A percentile compares a stretch with the other conserved stretches of the same genome.
These are phyloP conservation scores for Eucalyptus virginea DNA, from an alignment of 345 rosid species.

Conservation along the genomic window DNA sequence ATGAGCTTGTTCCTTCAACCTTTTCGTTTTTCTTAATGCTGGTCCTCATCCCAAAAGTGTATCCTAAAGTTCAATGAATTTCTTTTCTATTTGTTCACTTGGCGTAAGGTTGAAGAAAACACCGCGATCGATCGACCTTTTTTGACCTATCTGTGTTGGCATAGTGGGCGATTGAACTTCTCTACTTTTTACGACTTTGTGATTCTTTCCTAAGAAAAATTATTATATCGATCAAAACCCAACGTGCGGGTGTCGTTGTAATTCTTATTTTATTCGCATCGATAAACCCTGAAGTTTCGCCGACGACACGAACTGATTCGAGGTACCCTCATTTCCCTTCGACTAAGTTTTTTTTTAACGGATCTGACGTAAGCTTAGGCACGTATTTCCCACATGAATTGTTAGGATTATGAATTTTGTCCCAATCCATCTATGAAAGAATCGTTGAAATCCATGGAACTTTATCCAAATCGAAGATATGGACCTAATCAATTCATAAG, in stretches of 20 bases:
- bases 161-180: not conserved
- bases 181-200: not conserved
- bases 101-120: not conserved
- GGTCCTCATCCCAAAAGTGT: not conserved
- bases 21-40: too few relatives aligned
- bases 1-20: not conserved
- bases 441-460: not conserved
- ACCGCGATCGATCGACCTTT: not conserved
- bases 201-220: not conserved
- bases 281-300: too few relatives aligned
- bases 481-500: not conserved
- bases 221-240: too few relatives aligned
- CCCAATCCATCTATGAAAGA: not conserved
- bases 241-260: not conserved
- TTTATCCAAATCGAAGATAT: too few relatives aligned
- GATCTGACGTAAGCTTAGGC: not conserved
- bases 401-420: too few relatives aligned
- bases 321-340: not conserved
- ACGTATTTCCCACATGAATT: not conserved
- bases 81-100: not conserved
- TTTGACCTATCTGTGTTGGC: not conserved
- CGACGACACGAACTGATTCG: not conserved
- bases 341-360: not conserved
- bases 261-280: not conserved
- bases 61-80: not conserved